phyloP scores from a whole-genome alignment of 805 yeast genomes.

The Candida ipomoeae region DNA sequence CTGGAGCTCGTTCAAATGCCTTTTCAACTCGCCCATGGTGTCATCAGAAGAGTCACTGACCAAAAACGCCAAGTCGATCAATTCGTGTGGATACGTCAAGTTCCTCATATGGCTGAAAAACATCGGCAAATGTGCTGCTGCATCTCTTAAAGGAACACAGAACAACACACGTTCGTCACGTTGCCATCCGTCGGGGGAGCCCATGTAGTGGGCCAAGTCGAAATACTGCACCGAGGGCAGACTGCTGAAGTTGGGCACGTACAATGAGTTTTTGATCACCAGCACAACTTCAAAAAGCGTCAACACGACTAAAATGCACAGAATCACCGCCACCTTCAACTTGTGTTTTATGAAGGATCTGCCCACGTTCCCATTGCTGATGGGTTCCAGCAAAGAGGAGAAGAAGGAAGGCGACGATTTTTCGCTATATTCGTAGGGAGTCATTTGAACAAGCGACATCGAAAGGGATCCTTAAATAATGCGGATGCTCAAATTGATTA shows the following conservation, averaged over 20 bases:
- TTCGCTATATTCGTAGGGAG: conserved; percentile 19
- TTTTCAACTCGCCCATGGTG: conserved; percentile 66
- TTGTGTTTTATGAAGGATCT: conserved; percentile 13
- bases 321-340: conserved; percentile 9
- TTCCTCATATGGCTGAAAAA: conserved; percentile 77
- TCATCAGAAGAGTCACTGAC: conserved; percentile 89
- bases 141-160: conserved; percentile 89
- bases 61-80: conserved; percentile 77
- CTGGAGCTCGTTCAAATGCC: conserved; percentile 60
- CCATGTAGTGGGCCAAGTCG: conserved; percentile 64
- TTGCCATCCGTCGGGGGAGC: conserved; percentile 75
- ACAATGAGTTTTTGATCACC: conserved; percentile 15
- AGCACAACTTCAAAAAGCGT: conserved; percentile 15
- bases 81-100: conserved; percentile 81
- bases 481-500: not conserved
- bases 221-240: conserved; percentile 54
- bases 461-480: not conserved
- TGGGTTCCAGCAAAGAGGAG: conserved; percentile 1
- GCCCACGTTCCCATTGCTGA: conserved; percentile 6
- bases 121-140: conserved; percentile 84
- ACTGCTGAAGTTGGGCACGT: conserved; percentile 31
- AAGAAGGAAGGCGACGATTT: conserved; percentile 7
- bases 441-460: conserved; percentile 18
- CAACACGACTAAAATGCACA: conserved; percentile 8
- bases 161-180: conserved; percentile 72